A percentile compares a stretch with the other conserved stretches of the same genome.
Conservation (phyloP, 768 basidiomycete genomes). For the Boletus coccyginus region DNA sequence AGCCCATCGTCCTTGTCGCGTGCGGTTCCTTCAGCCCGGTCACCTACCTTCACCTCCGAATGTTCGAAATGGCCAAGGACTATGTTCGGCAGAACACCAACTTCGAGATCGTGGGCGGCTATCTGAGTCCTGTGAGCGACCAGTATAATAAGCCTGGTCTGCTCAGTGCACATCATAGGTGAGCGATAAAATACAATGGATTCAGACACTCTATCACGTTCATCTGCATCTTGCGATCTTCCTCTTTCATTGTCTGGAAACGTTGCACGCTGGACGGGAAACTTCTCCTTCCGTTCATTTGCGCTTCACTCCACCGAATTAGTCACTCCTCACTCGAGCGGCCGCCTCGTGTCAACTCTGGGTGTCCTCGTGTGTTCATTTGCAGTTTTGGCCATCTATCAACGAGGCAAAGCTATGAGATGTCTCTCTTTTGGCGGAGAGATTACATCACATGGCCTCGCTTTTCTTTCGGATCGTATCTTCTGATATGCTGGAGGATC, state of each 20-base stretch:
- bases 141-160: constrained; percentile 96
- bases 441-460: constrained; percentile 8
- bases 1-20: constrained; percentile 91
- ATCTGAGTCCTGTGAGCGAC: constrained; percentile 95
- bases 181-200: constrained; percentile 33
- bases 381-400: constrained; percentile 1
- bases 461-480: constrained; percentile 9
- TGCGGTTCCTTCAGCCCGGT: constrained; percentile 98
- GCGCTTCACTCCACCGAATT: constrained; percentile 5
- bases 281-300: too few relatives aligned
- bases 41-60: constrained; percentile 95
- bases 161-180: constrained; percentile 86
- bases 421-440: constrained; percentile 1
- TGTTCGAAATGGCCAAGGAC: constrained; percentile 99
- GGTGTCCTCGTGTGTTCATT: background rate
- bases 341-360: constrained; percentile 18
- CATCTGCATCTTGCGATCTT: background rate
- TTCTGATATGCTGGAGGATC: constrained; percentile 10
- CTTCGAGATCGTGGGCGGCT: constrained; percentile 93
- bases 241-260: background rate
- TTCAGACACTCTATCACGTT: background rate
- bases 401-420: constrained; percentile 2
- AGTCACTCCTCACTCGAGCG: constrained; percentile 8
- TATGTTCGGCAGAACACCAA: constrained; percentile 88
- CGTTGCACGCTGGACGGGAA: background rate